Evolutionary conservation across 495 filamentous ascomycete genomes (phyloP).

Genomic region (Lophiostoma macrostomum): DNA sequence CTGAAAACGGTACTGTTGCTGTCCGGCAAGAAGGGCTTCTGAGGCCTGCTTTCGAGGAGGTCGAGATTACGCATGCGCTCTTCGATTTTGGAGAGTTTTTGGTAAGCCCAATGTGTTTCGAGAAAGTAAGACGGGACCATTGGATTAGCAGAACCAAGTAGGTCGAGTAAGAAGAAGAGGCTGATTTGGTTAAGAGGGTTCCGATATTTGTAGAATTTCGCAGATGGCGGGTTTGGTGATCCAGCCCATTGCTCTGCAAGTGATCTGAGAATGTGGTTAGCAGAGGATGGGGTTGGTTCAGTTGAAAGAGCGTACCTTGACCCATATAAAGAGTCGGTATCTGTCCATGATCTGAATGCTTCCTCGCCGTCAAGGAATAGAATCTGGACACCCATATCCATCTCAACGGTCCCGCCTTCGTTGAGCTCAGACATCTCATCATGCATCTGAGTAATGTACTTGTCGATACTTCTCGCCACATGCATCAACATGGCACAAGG

Average conservation of each 20-base stretch:
- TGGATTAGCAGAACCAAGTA: slow-evolving; percentile 72
- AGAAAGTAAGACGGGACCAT: slow-evolving; percentile 75
- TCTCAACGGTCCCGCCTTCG: slow-evolving; percentile 48
- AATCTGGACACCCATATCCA: slow-evolving; percentile 77
- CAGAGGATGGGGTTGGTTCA: not conserved
- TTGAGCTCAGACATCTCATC: slow-evolving; percentile 61
- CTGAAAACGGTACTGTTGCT: slow-evolving; percentile 2
- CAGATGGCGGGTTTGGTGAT: slow-evolving; percentile 59
- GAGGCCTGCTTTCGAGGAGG: slow-evolving; percentile 50
- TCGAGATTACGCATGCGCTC: slow-evolving; percentile 59
- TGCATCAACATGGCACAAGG: slow-evolving; percentile 93
- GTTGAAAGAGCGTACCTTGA: slow-evolving; percentile 57
- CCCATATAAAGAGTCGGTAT: slow-evolving; percentile 81
- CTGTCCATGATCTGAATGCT: slow-evolving; percentile 77
- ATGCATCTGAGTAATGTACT: slow-evolving; percentile 77
- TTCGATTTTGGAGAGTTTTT: slow-evolving; percentile 65
- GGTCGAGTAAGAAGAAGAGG: slow-evolving; percentile 88
- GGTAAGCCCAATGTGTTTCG: slow-evolving; percentile 93
- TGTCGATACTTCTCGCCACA: slow-evolving; percentile 73
- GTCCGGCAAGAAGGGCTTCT: slow-evolving; percentile 37
- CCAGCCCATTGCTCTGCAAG: slow-evolving; percentile 73
- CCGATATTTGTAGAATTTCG: slow-evolving; percentile 69
- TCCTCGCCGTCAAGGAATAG: slow-evolving; percentile 93
- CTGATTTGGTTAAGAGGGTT: slow-evolving; percentile 74
- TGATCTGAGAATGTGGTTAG: slow-evolving; percentile 48